Base-by-base conservation (phyloP, 441 rosid genomes). In the Capsella rubella region DNA sequence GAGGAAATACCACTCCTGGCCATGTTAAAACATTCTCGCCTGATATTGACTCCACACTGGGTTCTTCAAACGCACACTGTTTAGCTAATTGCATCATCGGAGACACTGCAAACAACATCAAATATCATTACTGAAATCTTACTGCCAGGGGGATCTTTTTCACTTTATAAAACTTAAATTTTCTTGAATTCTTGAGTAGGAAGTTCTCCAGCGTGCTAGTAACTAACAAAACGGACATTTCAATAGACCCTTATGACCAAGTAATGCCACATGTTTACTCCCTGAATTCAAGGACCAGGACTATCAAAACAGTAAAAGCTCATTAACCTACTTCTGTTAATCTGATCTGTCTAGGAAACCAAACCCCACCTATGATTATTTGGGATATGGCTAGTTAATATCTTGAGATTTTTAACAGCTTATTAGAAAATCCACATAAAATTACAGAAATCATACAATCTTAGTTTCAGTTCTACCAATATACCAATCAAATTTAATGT, bases 61-160 rank as follows among this genome's bases (percentile, higher is more conserved):
- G 99, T 80, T 92, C 99, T 79, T 95, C 98, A 80, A 92, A 95
- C 9, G 98, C 99, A 78, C 97, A 89, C 75, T 89, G 98, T 84
- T 89, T 92, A 64, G 99, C 99, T 58, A 95, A 76, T 29, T 90
- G 94, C 90, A 95, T 61, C 97, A 95, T 87, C 69, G 97, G 93
- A 81, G 99, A 92, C 99, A 95, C 98, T 92, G 85, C 80, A 80
- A 80, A 75, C 77, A 81, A 79, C 61, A 73, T 45, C 67, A 65
- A 63, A 75, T 58, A 72, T 64, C 64, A 63, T 54, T 49, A 73
- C 53, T 15, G 53, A 66, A 78, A 60, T 21, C 57, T 35, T 66
- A 29, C 31, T 1, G n/a, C 1, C 40, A 39, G 46, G 31, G 27
- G 35, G 40, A 50, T 77, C 16, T 50, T 8, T 69, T 39, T 50